These are phyloP conservation scores for Maudiozyma turicensis DNA, from an alignment of 805 yeast genomes.

Conservation along the genomic window DNA sequence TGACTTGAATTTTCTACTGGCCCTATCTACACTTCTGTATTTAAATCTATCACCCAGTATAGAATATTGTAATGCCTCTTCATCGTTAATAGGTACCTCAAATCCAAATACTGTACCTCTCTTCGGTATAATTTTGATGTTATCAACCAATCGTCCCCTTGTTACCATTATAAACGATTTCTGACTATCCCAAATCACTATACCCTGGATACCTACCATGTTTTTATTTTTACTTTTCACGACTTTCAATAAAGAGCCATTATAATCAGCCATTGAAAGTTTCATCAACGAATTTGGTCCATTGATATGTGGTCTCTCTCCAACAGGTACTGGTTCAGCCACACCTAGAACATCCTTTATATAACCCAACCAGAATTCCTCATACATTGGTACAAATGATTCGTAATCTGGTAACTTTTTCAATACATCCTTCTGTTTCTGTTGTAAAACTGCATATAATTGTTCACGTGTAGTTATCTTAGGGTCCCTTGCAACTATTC, in stretches of 20 bases:
- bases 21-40: conserved; percentile 67
- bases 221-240: conserved; percentile 45
- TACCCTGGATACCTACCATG: conserved; percentile 56
- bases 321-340: conserved; percentile 9
- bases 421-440: conserved; percentile 12
- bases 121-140: conserved; percentile 58
- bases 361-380: conserved; percentile 63
- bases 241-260: conserved; percentile 63
- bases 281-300: conserved; percentile 37
- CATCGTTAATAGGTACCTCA: conserved; percentile 33
- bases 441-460: conserved; percentile 18
- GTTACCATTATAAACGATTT: conserved; percentile 51
- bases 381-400: conserved; percentile 44
- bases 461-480: conserved; percentile 9
- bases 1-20: conserved; percentile 76
- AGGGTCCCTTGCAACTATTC: conserved; percentile 20
- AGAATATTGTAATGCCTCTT: conserved; percentile 43
- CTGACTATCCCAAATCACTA: conserved; percentile 78
- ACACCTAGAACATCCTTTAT: conserved; percentile 45
- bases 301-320: conserved; percentile 14
- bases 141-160: conserved; percentile 41
- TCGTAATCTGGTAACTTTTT: conserved; percentile 33
- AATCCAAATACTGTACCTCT: conserved; percentile 54
- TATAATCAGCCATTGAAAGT: conserved; percentile 68
- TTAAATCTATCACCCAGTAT: conserved; percentile 73